A percentile compares a stretch with the other conserved stretches of the same genome.
phyloP scores from a whole-genome alignment of 148 eudicot species.

The Rhododendron kiyosumense region DNA sequence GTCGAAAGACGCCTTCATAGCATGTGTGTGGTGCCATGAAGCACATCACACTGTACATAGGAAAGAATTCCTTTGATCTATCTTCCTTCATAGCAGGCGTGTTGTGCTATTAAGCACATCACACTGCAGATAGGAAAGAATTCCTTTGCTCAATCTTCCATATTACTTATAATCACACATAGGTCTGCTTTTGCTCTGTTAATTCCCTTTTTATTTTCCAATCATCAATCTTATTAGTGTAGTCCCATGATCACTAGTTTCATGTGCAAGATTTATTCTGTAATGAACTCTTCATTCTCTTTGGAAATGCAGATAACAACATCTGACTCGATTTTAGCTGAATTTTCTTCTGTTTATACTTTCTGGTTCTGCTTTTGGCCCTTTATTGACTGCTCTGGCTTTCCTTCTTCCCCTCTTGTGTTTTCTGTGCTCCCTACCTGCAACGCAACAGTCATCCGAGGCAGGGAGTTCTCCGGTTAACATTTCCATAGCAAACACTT shows the following conservation, averaged over 20 bases:
- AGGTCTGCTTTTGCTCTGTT: too few relatives aligned
- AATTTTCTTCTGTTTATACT: background rate
- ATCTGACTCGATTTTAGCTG: background rate
- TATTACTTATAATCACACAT: background rate
- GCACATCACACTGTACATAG: background rate
- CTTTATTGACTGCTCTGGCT: background rate
- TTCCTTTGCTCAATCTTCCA: background rate
- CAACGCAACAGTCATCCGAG: background rate
- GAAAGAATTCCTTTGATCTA: background rate
- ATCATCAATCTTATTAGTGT: background rate
- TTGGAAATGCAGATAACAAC: background rate
- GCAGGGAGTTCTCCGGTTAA: background rate
- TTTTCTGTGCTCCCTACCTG: background rate
- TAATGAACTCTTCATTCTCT: background rate
- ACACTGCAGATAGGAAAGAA: background rate
- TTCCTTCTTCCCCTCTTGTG: background rate
- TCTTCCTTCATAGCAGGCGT: background rate
- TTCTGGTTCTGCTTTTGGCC: background rate
- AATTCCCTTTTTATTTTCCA: background rate
- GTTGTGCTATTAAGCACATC: background rate
- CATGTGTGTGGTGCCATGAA: background rate
- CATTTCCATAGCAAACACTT: too few relatives aligned
- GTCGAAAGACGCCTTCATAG: background rate
- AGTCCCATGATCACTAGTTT: background rate
- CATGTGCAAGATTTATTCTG: background rate